Percentiles rank a stretch among this genome's conserved stretches.
phyloP scores from a whole-genome alignment of 805 yeast species.

The Nakazawaea populi region DNA sequence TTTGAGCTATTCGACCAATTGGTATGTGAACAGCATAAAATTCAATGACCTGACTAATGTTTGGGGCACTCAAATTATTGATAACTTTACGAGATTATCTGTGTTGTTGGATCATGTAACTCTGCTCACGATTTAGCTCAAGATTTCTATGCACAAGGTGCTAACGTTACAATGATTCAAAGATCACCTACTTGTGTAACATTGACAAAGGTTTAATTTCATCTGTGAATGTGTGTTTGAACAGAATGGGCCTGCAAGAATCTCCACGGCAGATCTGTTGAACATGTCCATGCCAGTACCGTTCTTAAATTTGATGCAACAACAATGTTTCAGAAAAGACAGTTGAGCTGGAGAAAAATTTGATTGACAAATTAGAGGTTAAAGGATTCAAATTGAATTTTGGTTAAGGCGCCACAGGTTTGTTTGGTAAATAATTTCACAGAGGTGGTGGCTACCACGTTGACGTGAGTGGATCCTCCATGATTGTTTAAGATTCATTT shows the following conservation, averaged over 20 bases:
- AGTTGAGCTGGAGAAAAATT: constrained; percentile 25
- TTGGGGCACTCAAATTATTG: constrained; percentile 29
- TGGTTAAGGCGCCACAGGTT: constrained; percentile 38
- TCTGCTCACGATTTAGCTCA: constrained; percentile 41
- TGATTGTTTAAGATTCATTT: constrained; percentile 30
- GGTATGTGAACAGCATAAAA: constrained; percentile 23
- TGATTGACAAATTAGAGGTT: constrained; percentile 25
- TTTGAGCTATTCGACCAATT: constrained; percentile 31
- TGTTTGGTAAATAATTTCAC: constrained; percentile 32
- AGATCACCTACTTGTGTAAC: constrained; percentile 39
- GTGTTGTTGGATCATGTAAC: constrained; percentile 40
- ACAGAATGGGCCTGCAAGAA: constrained; percentile 27
- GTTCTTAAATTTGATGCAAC: constrained; percentile 29
- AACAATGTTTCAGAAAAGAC: constrained; percentile 29
- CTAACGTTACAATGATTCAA: constrained; percentile 36
- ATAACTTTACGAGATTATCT: constrained; percentile 29
- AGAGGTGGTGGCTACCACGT: constrained; percentile 42
- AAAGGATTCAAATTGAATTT: constrained; percentile 35
- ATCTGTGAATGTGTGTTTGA: constrained; percentile 28
- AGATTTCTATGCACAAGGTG: constrained; percentile 39
- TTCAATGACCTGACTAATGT: constrained; percentile 22
- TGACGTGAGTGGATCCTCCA: constrained; percentile 37
- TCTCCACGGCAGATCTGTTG: constrained; percentile 32
- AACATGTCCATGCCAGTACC: constrained; percentile 29
- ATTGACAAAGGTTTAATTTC: constrained; percentile 26